phyloP scores from a whole-genome alignment of 805 yeast species.

The Naumovozyma baii region DNA sequence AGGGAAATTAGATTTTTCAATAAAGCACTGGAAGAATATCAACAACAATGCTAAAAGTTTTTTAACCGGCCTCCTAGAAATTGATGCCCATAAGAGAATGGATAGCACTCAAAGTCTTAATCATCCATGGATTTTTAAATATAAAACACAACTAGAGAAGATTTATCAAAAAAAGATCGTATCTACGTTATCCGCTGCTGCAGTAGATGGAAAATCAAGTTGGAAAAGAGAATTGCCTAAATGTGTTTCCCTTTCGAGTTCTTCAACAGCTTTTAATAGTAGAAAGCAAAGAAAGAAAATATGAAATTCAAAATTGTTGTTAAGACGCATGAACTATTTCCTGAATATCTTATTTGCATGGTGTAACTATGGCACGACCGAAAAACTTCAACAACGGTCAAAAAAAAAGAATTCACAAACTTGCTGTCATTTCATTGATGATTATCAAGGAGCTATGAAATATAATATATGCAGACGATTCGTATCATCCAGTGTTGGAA shows the following conservation, averaged over 20 bases:
- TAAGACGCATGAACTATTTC: too few relatives aligned
- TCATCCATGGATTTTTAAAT: conserved; percentile 41
- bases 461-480: not conserved
- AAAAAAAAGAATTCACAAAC: too few relatives aligned
- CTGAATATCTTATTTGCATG: too few relatives aligned
- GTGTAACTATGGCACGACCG: too few relatives aligned
- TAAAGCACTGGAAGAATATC: conserved; percentile 36
- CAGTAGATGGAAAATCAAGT: conserved; percentile 2
- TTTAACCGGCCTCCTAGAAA: conserved; percentile 33
- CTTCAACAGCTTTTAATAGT: conserved; percentile 5
- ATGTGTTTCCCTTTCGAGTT: conserved; percentile 12
- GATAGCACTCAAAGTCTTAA: conserved; percentile 33
- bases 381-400: too few relatives aligned
- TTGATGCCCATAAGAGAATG: conserved; percentile 32
- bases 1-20: conserved; percentile 34
- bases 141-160: conserved; percentile 28
- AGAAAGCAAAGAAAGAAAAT: conserved; percentile 5
- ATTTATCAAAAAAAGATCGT: conserved; percentile 31
- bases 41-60: conserved; percentile 38
- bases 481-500: not conserved
- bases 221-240: conserved; percentile 24
- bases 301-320: too few relatives aligned
- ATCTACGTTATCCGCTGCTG: not conserved
- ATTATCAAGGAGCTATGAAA: not conserved
- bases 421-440: too few relatives aligned